Conservation (phyloP, 768 basidiomycete species). For the Amanita pallidorosea region DNA sequence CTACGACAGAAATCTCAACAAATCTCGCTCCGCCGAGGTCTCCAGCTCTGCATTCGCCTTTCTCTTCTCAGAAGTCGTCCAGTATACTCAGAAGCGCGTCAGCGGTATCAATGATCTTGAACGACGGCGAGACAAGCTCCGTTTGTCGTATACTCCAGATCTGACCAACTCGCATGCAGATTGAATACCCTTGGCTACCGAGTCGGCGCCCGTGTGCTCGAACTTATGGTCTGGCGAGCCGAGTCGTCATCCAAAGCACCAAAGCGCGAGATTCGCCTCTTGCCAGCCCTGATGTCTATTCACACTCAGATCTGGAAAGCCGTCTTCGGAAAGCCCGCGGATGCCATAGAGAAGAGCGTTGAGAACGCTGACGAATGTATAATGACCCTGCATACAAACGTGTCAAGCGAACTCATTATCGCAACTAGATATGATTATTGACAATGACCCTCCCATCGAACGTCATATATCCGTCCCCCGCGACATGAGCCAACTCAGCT, state of each 20-base stretch:
- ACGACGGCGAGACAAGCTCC: slow-evolving; percentile 49
- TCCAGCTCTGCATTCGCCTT: slow-evolving; percentile 79
- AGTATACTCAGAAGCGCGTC: slow-evolving; percentile 94
- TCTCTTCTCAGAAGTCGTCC: slow-evolving; percentile 86
- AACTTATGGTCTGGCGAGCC: slow-evolving; percentile 73
- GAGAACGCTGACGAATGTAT: slow-evolving; percentile 94
- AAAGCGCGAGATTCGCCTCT: slow-evolving; percentile 82
- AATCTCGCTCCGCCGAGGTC: slow-evolving; percentile 77
- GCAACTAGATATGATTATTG: slow-evolving; percentile 88
- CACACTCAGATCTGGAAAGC: slow-evolving; percentile 95
- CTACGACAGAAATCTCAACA: slow-evolving; percentile 84
- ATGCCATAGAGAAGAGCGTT: slow-evolving; percentile 92
- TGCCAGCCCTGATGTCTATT: slow-evolving; percentile 87
- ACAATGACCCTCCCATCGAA: slow-evolving; percentile 91
- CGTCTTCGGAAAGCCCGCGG: slow-evolving; percentile 88
- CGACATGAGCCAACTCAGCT: slow-evolving; percentile 89
- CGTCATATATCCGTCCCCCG: slow-evolving; percentile 88
- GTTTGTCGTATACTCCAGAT: neutral
- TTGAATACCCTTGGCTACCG: slow-evolving; percentile 91
- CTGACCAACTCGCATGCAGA: slow-evolving; percentile 28
- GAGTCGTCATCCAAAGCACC: slow-evolving; percentile 80
- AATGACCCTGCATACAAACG: slow-evolving; percentile 13
- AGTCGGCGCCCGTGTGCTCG: slow-evolving; percentile 78
- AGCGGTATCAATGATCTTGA: slow-evolving; percentile 94
- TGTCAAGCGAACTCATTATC: slow-evolving; percentile 5